Percentiles rank a stretch among this genome's conserved stretches.
These are phyloP conservation scores for Cynara cardunculus DNA, from an alignment of 129 eudicot species.

Conservation along the genomic window DNA sequence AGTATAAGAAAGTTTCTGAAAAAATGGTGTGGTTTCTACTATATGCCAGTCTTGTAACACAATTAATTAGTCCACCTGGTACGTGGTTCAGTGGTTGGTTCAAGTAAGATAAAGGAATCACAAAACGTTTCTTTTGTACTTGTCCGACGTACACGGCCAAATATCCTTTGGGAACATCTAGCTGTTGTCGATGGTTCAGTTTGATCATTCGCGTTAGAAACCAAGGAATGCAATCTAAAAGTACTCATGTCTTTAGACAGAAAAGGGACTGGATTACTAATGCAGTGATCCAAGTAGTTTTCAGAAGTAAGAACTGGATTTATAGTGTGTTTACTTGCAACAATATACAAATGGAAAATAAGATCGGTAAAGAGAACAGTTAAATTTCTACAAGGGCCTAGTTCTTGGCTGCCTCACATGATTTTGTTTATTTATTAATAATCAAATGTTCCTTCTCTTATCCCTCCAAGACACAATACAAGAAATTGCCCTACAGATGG, in stretches of 20 bases:
- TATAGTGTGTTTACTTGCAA: slow-evolving; percentile 27
- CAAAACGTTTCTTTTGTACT: slow-evolving; percentile 35
- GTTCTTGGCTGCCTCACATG: slow-evolving; percentile 15
- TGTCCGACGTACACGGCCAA: slow-evolving; percentile 47
- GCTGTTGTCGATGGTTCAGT: not conserved
- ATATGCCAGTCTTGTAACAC: too few species aligned
- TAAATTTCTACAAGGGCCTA: slow-evolving; percentile 10
- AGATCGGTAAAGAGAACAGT: slow-evolving; percentile 2
- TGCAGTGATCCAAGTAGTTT: not conserved
- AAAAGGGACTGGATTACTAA: not conserved
- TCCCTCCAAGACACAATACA: not conserved
- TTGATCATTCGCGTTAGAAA: not conserved
- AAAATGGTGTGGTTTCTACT: not conserved
- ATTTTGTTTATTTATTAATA: slow-evolving; percentile 7
- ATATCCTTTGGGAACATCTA: slow-evolving; percentile 42
- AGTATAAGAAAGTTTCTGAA: not conserved
- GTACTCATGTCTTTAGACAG: not conserved
- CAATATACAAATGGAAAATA: slow-evolving; percentile 6
- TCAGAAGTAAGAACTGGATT: not conserved
- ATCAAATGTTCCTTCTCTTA: not conserved
- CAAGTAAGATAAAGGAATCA: slow-evolving; percentile 46
- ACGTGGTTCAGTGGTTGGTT: slow-evolving; percentile 46
- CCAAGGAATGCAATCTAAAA: not conserved
- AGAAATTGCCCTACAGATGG: not conserved
- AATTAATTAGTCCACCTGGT: not conserved